These are phyloP conservation scores for Thymus mandschuricus DNA, from an alignment of 257 asterid genomes.

Conservation along the genomic window DNA sequence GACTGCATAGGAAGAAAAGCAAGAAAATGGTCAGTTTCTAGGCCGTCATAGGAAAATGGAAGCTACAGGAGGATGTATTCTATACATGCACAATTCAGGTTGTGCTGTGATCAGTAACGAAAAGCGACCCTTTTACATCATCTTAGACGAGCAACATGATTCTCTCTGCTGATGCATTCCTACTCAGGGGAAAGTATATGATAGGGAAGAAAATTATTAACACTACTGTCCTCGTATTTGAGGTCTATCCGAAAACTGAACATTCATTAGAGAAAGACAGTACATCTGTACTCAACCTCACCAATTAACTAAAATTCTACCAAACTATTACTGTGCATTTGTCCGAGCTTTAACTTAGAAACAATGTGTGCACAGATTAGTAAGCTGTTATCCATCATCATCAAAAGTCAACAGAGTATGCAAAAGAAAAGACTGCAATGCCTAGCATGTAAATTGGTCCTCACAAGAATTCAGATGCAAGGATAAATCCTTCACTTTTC, in stretches of 20 bases:
- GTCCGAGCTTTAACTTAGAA: neutral
- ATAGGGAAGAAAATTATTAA: too few species aligned
- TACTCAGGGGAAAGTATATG: too few species aligned
- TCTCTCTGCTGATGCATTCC: too few species aligned
- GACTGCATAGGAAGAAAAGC: slow-evolving; percentile 52
- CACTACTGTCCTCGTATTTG: too few species aligned
- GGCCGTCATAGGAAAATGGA: too few species aligned
- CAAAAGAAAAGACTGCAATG: neutral
- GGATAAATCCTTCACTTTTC: neutral
- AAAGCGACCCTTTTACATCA: too few species aligned
- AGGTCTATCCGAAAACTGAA: neutral
- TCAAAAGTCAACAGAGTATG: neutral
- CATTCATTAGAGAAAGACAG: neutral
- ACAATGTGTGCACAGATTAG: neutral
- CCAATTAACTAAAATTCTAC: neutral
- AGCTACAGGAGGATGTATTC: neutral
- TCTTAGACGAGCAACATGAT: too few species aligned
- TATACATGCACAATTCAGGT: too few species aligned
- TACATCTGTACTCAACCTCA: neutral
- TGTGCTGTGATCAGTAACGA: too few species aligned
- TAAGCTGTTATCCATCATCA: neutral
- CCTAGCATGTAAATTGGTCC: neutral
- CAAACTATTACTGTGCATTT: neutral
- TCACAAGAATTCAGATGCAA: neutral
- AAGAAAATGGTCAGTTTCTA: slow-evolving; percentile 3